Evolutionary conservation across 306 rosid species (phyloP).

Genomic region (Casuarina cunninghamiana): DNA sequence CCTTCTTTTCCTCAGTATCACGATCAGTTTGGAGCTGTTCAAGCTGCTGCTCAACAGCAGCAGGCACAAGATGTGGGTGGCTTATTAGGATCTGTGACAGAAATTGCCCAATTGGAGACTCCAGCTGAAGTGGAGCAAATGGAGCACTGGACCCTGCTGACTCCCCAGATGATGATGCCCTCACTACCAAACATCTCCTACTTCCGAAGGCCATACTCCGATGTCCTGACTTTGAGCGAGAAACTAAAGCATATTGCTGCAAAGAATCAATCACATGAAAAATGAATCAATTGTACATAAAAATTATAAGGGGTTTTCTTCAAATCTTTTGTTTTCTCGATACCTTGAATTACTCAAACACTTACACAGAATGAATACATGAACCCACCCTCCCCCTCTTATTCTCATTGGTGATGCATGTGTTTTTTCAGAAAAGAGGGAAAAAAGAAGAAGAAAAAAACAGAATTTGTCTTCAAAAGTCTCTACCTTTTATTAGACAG

Average conservation of each 20-base stretch:
- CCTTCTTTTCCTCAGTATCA: slow-evolving; percentile 60
- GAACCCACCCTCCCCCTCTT: neutral
- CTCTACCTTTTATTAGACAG: neutral
- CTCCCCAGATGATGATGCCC: slow-evolving; percentile 50
- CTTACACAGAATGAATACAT: neutral
- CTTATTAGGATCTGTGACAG: slow-evolving; percentile 70
- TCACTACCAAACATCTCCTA: slow-evolving; percentile 50
- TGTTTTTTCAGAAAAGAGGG: neutral
- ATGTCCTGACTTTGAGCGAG: slow-evolving; percentile 43
- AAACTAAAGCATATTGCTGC: slow-evolving; percentile 45
- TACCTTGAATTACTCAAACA: neutral
- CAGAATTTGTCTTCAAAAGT: neutral
- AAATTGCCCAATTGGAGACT: slow-evolving; percentile 91
- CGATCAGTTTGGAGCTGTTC: slow-evolving; percentile 86
- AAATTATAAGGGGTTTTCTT: too few relatives aligned
- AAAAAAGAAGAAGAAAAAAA: too few relatives aligned
- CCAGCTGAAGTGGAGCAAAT: slow-evolving; percentile 85
- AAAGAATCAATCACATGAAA: slow-evolving; percentile 13
- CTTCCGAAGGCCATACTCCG: slow-evolving; percentile 38
- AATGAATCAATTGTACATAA: neutral
- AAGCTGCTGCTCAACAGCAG: slow-evolving; percentile 93
- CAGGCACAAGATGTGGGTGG: slow-evolving; percentile 97
- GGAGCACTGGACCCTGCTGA: slow-evolving; percentile 46
- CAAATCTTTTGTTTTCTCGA: neutral
- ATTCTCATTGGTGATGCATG: neutral